Percentiles rank a stretch among this genome's conserved stretches.
These are phyloP conservation scores for Neckera pumila DNA, from an alignment of 225 moss, liverwort and hornwort genomes.

Conservation along the genomic window DNA sequence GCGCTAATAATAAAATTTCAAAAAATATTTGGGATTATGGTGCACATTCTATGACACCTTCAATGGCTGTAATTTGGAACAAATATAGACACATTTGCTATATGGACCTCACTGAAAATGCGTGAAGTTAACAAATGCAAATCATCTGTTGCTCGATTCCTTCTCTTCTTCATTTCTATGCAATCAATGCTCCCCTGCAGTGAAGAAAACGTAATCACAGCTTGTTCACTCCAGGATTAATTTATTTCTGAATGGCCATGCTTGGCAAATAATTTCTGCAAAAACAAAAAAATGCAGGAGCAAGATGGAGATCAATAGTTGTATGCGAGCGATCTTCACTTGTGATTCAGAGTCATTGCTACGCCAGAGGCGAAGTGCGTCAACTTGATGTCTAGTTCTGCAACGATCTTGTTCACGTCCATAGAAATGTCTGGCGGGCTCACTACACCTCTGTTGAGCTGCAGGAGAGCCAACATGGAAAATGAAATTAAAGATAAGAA, in stretches of 20 bases:
- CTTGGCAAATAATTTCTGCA: not conserved
- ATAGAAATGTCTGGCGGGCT: slow-evolving; percentile 96
- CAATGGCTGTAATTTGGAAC: not conserved
- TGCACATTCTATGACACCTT: not conserved
- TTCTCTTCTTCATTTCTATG: not conserved
- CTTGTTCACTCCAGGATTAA: not conserved
- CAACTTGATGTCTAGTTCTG: slow-evolving; percentile 38
- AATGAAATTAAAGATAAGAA: not conserved
- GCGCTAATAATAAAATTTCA: not conserved
- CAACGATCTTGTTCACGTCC: slow-evolving; percentile 50
- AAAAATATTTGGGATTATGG: not conserved
- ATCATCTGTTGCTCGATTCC: not conserved
- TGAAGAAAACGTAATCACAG: not conserved
- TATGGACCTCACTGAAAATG: not conserved
- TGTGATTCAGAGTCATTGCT: slow-evolving; percentile 24
- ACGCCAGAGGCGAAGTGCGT: slow-evolving; percentile 66
- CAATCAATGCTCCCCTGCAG: not conserved
- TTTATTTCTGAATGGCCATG: not conserved
- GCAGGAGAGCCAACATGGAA: not conserved
- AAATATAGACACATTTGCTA: not conserved
- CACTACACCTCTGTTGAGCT: slow-evolving; percentile 66
- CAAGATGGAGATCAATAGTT: not conserved
- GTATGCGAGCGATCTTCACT: not conserved
- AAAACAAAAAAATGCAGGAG: not conserved
- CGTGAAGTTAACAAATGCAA: not conserved